Percentiles rank a stretch among this genome's conserved stretches.
phyloP scores from a whole-genome alignment of 192 early-diverging fungal species.

The Entomortierella parvispora region DNA sequence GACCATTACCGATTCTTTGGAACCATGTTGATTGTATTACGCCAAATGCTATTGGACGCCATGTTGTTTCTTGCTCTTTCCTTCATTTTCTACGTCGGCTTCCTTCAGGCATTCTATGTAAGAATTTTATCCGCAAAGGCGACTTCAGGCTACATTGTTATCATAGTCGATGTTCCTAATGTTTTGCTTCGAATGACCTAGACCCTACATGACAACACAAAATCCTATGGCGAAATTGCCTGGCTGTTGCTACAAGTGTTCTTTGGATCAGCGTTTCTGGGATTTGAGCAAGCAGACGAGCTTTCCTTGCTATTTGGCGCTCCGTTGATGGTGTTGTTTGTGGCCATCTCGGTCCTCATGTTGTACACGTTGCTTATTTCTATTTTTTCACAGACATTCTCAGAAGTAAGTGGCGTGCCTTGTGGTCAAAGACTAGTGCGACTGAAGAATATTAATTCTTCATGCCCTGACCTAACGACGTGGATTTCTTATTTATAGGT shows the following conservation, averaged over 20 bases:
- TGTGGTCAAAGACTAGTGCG: too few relatives aligned
- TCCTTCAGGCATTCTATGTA: constrained; percentile 52
- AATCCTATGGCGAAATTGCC: constrained; percentile 49
- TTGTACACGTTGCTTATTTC: constrained; percentile 53
- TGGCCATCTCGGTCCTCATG: constrained; percentile 53
- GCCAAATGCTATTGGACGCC: constrained; percentile 55
- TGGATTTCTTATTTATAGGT: constrained; percentile 39
- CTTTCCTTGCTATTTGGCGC: constrained; percentile 49
- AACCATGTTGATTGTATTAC: constrained; percentile 54
- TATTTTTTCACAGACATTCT: constrained; percentile 54
- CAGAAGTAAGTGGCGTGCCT: constrained; percentile 28
- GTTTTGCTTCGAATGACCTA: neutral
- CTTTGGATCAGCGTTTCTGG: constrained; percentile 52
- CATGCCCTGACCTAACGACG: neutral
- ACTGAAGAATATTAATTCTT: neutral
- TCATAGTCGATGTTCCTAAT: neutral
- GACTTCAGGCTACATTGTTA: neutral
- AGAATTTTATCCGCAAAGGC: neutral
- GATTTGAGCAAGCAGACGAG: constrained; percentile 51
- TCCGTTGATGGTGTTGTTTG: constrained; percentile 53
- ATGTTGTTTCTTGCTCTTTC: constrained; percentile 51
- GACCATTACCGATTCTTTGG: constrained; percentile 56
- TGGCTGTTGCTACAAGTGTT: constrained; percentile 54
- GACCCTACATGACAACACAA: constrained; percentile 42
- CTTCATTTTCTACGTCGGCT: constrained; percentile 55